Conservation (phyloP, 2,329 filamentous ascomycete species). For the Arthrobotrys conoides region DNA sequence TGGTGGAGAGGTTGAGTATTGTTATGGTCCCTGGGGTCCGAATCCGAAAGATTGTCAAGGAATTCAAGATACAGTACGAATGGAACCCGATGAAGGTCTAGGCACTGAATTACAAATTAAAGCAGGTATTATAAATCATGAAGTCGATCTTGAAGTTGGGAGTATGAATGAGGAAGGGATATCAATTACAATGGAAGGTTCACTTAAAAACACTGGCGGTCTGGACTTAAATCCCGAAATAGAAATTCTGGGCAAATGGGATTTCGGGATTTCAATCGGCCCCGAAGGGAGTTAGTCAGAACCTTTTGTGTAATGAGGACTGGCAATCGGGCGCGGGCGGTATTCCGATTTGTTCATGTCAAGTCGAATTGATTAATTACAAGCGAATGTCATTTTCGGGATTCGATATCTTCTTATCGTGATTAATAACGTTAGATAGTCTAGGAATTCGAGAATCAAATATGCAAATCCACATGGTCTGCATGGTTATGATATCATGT, state of each 20-base stretch:
- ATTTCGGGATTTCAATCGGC: not conserved
- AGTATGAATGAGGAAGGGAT: not conserved
- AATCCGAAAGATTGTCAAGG: not conserved
- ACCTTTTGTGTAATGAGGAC: no score
- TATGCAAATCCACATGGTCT: not conserved
- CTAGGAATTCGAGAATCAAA: no score
- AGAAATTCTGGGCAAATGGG: not conserved
- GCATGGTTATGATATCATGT: not conserved
- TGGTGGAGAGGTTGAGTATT: not conserved
- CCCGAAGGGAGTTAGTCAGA: no score
- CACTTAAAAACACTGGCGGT: not conserved
- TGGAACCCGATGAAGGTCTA: not conserved
- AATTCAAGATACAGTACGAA: not conserved
- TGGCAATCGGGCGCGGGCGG: no score
- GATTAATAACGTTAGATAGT: no score
- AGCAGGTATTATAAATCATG: not conserved
- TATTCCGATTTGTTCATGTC: no score
- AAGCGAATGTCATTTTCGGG: no score
- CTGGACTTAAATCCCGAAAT: not conserved
- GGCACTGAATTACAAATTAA: not conserved
- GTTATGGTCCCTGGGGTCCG: constrained; percentile 2
- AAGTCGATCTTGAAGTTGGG: no score
- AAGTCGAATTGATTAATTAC: no score
- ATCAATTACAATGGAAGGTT: not conserved
- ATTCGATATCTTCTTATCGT: no score